A percentile compares a stretch with the other conserved stretches of the same genome.
phyloP scores from a whole-genome alignment of 2,329 filamentous ascomycete genomes.

The Pyrenophora teres region DNA sequence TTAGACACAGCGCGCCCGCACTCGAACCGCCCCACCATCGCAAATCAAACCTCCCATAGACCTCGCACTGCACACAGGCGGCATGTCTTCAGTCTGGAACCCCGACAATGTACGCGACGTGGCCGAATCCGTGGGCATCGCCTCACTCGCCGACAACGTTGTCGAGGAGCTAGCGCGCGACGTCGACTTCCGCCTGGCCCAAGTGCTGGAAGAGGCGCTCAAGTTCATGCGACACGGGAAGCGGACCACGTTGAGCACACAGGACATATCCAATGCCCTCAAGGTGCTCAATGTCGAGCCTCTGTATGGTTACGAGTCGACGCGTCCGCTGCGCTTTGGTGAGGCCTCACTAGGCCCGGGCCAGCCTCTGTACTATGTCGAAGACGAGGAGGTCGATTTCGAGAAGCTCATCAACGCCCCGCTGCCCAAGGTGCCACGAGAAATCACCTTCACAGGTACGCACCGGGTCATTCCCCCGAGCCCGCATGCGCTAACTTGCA shows the following conservation, averaged over 20 bases:
- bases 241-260: constrained; percentile 83
- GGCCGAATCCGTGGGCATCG: constrained; percentile 91
- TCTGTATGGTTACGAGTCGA: constrained; percentile 94
- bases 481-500: constrained; percentile 10
- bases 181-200: constrained; percentile 91
- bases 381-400: constrained; percentile 98
- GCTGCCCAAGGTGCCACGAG: constrained; percentile 89
- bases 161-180: constrained; percentile 87
- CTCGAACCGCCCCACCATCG: constrained; percentile 14
- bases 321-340: constrained; percentile 83
- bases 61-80: constrained; percentile 18
- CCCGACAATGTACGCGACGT: constrained; percentile 94
- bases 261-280: constrained; percentile 86
- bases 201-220: constrained; percentile 90
- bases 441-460: constrained; percentile 87
- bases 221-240: constrained; percentile 94
- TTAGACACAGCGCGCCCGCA: constrained; percentile 12
- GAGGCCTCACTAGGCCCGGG: constrained; percentile 92
- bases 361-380: constrained; percentile 94
- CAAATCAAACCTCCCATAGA: constrained; percentile 13
- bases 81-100: constrained; percentile 76
- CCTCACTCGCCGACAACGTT: constrained; percentile 79
- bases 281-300: constrained; percentile 90
- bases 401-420: constrained; percentile 98
- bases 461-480: not conserved